Conservation (phyloP, 306 rosid species). For the Prunus salicina region DNA sequence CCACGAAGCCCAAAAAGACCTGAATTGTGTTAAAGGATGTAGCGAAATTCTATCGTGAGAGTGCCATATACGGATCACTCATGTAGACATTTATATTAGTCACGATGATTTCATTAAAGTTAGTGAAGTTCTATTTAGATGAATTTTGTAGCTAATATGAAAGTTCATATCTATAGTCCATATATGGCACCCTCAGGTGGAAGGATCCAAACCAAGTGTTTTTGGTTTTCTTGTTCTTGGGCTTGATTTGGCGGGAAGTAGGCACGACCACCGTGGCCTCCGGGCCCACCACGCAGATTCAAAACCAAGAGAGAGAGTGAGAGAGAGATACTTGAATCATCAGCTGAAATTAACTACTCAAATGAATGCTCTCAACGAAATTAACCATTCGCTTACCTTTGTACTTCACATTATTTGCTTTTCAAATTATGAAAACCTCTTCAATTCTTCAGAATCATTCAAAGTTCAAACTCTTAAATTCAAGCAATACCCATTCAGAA, state of each 20-base stretch:
- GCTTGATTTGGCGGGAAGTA: background rate
- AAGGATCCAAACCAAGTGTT: too few species aligned
- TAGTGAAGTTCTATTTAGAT: too few species aligned
- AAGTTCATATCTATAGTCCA: too few species aligned
- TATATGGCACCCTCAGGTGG: too few species aligned
- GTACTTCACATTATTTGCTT: background rate
- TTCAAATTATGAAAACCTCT: background rate
- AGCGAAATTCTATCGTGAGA: too few species aligned
- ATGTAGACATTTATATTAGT: too few species aligned
- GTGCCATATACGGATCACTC: too few species aligned
- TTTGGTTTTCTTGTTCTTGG: background rate
- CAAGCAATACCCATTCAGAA: conserved; percentile 15
- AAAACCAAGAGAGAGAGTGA: background rate
- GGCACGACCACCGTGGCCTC: background rate
- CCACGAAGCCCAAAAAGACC: too few species aligned
- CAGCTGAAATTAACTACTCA: conserved; percentile 31
- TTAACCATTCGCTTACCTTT: conserved; percentile 10
- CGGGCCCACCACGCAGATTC: conserved; percentile 3
- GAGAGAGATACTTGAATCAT: background rate
- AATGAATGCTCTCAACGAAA: conserved; percentile 62
- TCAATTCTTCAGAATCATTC: background rate
- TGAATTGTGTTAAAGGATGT: too few species aligned
- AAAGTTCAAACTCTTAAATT: conserved; percentile 8
- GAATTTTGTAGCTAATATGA: too few species aligned
- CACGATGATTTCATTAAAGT: too few species aligned